Percentiles rank a stretch among this genome's conserved stretches.
phyloP scores from a whole-genome alignment of 148 eudicot genomes.

The Amaranthus palmeri region DNA sequence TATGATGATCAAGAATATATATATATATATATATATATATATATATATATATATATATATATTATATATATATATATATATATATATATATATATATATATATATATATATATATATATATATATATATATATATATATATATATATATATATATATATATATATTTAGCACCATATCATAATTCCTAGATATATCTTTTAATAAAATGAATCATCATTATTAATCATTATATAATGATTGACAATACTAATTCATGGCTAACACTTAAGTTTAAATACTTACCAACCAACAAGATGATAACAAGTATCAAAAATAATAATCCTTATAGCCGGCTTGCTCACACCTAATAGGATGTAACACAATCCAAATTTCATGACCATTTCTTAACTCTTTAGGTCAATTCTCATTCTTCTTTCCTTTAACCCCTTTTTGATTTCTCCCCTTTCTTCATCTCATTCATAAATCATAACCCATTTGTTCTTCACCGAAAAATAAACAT shows the following conservation, averaged over 20 bases:
- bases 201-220: background rate
- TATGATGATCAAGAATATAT: too few relatives aligned
- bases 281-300: slow-evolving; percentile 15
- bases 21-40: too few relatives aligned
- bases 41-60: too few relatives aligned
- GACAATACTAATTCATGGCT: background rate
- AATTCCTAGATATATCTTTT: background rate
- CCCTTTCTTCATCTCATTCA: slow-evolving; percentile 11
- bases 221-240: background rate
- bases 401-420: slow-evolving; percentile 5
- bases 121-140: too few relatives aligned
- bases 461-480: slow-evolving; percentile 7
- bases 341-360: slow-evolving; percentile 15
- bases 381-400: slow-evolving; percentile 21
- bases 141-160: too few relatives aligned
- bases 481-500: slow-evolving; percentile 5
- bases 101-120: too few relatives aligned
- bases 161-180: background rate
- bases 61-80: too few relatives aligned
- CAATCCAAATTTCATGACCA: slow-evolving; percentile 17
- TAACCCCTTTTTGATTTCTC: slow-evolving; percentile 1
- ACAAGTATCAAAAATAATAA: slow-evolving; percentile 11
- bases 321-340: slow-evolving; percentile 24
- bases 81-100: too few relatives aligned
- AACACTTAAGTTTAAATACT: background rate